phyloP scores from a whole-genome alignment of 2,329 filamentous ascomycete species.

The Beauveria bassiana region DNA sequence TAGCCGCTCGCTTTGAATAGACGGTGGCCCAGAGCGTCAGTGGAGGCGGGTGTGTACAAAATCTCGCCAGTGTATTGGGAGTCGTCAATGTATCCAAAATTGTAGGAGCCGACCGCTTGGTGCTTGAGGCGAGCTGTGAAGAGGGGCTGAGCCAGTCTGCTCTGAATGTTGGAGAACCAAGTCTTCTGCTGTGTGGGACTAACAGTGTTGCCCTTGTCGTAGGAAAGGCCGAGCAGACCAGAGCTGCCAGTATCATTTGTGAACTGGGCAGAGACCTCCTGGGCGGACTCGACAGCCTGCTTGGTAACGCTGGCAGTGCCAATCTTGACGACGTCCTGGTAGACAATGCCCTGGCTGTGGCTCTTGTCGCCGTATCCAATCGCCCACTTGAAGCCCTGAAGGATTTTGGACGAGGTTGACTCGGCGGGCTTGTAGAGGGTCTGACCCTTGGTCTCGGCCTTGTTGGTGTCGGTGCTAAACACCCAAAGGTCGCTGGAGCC shows the following conservation, averaged over 20 bases:
- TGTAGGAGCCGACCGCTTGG: slow-evolving; percentile 52
- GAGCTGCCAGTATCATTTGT: slow-evolving; percentile 32
- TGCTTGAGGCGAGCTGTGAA: slow-evolving; percentile 64
- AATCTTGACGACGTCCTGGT: slow-evolving; percentile 33
- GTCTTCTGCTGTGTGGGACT: slow-evolving; percentile 33
- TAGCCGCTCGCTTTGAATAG: slow-evolving; percentile 18
- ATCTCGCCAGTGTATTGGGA: slow-evolving; percentile 56
- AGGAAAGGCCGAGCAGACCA: slow-evolving; percentile 38
- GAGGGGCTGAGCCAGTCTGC: slow-evolving; percentile 28
- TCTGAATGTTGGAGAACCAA: slow-evolving; percentile 29
- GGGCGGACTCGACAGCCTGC: slow-evolving; percentile 38
- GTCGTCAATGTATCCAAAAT: slow-evolving; percentile 64
- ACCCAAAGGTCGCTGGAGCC: slow-evolving; percentile 39
- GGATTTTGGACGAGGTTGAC: slow-evolving; percentile 29
- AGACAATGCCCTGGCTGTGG: slow-evolving; percentile 35
- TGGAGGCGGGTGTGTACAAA: slow-evolving; percentile 49
- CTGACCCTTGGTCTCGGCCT: slow-evolving; percentile 30
- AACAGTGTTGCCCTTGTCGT: slow-evolving; percentile 35
- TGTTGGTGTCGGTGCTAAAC: slow-evolving; percentile 36
- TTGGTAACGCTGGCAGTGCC: slow-evolving; percentile 32
- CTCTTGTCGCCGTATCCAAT: slow-evolving; percentile 38
- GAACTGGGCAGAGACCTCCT: slow-evolving; percentile 32
- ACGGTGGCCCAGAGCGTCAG: slow-evolving; percentile 61
- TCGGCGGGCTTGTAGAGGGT: slow-evolving; percentile 30
- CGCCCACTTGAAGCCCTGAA: slow-evolving; percentile 32